phyloP scores from a whole-genome alignment of 306 rosid genomes.

The Pueraria montana region DNA sequence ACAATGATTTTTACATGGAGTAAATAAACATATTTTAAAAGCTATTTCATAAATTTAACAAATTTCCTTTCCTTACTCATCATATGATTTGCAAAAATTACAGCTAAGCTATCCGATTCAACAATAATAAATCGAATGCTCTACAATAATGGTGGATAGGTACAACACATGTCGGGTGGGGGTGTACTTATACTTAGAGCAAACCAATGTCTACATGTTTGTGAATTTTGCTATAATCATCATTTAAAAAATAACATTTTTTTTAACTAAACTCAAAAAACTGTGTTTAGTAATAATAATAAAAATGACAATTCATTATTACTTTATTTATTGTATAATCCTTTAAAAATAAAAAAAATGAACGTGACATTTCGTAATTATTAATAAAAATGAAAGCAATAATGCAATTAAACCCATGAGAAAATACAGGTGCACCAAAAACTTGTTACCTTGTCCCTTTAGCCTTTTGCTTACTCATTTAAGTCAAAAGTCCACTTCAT shows the following conservation, averaged over 20 bases:
- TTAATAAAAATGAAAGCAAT: not conserved
- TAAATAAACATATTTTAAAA: too few species aligned
- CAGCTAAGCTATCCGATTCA: too few species aligned
- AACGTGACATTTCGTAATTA: not conserved
- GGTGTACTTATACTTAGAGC: not conserved
- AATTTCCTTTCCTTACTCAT: too few species aligned
- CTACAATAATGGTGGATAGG: too few species aligned
- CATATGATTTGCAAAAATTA: too few species aligned
- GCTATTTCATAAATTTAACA: too few species aligned
- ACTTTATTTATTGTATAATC: not conserved
- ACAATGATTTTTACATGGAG: too few species aligned
- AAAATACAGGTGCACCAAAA: constrained; percentile 26
- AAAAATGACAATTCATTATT: not conserved
- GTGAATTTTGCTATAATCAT: not conserved
- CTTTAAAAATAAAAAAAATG: not conserved
- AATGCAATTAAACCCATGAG: not conserved
- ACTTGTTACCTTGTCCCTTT: constrained; percentile 36
- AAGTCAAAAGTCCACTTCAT: constrained; percentile 38
- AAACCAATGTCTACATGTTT: not conserved
- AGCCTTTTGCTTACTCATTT: constrained; percentile 29
- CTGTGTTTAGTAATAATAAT: too few species aligned
- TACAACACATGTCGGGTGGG: not conserved
- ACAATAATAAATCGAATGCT: too few species aligned
- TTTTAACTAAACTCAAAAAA: too few species aligned
- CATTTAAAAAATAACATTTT: too few species aligned